Percentiles rank a stretch among this genome's conserved stretches.
Evolutionary conservation across 2,329 filamentous ascomycete genomes (phyloP).

Genomic region (Neonectria punicea): DNA sequence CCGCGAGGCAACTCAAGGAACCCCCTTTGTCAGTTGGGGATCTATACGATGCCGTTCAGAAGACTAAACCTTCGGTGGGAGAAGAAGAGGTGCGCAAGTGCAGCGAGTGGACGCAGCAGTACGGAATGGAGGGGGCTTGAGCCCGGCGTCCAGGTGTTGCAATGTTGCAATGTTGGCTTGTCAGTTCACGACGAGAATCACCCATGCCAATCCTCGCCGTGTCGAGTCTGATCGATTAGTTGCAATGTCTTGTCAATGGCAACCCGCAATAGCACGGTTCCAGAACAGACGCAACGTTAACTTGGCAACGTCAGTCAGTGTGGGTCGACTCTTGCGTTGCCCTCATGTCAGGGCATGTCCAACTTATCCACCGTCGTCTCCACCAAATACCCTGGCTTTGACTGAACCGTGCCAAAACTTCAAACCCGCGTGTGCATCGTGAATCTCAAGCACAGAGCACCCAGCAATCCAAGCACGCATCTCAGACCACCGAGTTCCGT

Average conservation of each 20-base stretch:
- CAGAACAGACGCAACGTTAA: neutral
- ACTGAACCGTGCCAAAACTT: neutral
- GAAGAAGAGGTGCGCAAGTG: conserved; percentile 22
- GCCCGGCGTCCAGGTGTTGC: neutral
- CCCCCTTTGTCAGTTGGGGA: conserved; percentile 12
- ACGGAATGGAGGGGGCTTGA: conserved; percentile 22
- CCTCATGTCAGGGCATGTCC: neutral
- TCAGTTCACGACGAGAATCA: neutral
- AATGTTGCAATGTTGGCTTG: neutral
- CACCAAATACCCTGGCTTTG: neutral
- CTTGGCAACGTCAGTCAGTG: neutral
- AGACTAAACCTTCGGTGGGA: conserved; percentile 14
- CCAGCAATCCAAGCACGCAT: neutral
- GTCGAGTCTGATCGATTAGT: neutral
- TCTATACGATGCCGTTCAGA: conserved; percentile 3
- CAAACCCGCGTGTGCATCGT: neutral
- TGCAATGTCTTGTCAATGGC: neutral
- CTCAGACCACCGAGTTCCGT: neutral
- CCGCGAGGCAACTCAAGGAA: conserved; percentile 19
- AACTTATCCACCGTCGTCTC: neutral
- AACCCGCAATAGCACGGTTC: neutral
- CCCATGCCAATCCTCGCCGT: neutral
- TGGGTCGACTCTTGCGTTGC: neutral
- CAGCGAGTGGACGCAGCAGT: conserved; percentile 19
- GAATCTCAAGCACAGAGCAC: conserved; percentile 1